Conservation (phyloP, 2,329 filamentous ascomycete genomes). For the Fusarium continuum region DNA sequence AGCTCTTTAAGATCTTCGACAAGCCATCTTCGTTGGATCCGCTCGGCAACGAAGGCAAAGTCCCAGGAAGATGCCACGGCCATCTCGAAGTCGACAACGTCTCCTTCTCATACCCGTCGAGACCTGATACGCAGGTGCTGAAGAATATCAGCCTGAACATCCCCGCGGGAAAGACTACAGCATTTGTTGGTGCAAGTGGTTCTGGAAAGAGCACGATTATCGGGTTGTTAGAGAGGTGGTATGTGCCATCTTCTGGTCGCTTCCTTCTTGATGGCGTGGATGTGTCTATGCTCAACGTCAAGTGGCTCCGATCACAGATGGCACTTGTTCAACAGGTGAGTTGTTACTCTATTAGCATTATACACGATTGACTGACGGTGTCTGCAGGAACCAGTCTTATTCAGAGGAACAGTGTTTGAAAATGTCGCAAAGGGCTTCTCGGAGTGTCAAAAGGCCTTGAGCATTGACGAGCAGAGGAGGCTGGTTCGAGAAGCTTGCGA, state of each 20-base stretch:
- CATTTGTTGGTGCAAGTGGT: slow-evolving; percentile 75
- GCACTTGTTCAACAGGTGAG: slow-evolving; percentile 50
- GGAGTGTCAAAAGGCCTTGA: slow-evolving; percentile 8
- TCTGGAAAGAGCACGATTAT: slow-evolving; percentile 76
- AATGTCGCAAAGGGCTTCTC: slow-evolving; percentile 40
- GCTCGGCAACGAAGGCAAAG: background rate
- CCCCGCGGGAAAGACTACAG: slow-evolving; percentile 68
- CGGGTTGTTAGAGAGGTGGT: slow-evolving; percentile 73
- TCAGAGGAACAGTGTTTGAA: slow-evolving; percentile 43
- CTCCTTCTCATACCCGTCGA: slow-evolving; percentile 72
- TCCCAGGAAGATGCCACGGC: slow-evolving; percentile 34
- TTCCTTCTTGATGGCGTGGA: slow-evolving; percentile 52
- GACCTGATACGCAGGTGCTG: slow-evolving; percentile 66
- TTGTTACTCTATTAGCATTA: fast-evolving
- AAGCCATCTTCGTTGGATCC: slow-evolving; percentile 25
- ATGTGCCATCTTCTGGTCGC: slow-evolving; percentile 49
- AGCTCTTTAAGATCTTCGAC: slow-evolving; percentile 27
- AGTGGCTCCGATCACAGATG: slow-evolving; percentile 59
- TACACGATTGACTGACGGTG: background rate
- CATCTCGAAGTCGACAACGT: slow-evolving; percentile 64
- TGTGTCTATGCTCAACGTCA: slow-evolving; percentile 52
- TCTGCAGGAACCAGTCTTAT: slow-evolving; percentile 37
- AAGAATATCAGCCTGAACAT: slow-evolving; percentile 64
- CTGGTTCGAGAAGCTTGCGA: slow-evolving; percentile 32
- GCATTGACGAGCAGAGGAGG: background rate